phyloP scores from a whole-genome alignment of 2,329 filamentous ascomycete species.

The Colletotrichum chlorophyti region DNA sequence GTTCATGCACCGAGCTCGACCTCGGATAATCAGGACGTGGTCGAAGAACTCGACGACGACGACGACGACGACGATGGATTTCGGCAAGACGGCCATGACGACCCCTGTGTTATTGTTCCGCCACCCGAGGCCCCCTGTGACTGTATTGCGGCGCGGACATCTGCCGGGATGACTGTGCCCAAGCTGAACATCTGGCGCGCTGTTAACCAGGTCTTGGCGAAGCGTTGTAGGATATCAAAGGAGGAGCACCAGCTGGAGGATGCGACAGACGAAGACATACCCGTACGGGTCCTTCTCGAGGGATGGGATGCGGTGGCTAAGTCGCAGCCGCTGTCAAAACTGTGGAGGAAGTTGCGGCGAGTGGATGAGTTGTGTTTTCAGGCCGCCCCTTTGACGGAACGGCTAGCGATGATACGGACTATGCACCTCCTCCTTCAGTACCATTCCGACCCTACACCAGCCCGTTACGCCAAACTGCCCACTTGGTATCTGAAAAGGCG shows the following conservation, averaged over 20 bases:
- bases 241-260: slow-evolving; percentile 30
- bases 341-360: slow-evolving; percentile 36
- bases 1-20: slow-evolving; percentile 11
- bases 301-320: slow-evolving; percentile 38
- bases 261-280: slow-evolving; percentile 33
- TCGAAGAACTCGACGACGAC: not conserved
- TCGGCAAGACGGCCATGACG: slow-evolving; percentile 2
- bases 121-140: slow-evolving; percentile 8
- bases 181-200: slow-evolving; percentile 34
- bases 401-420: slow-evolving; percentile 33
- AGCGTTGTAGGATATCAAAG: slow-evolving; percentile 19
- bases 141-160: not conserved
- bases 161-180: not conserved
- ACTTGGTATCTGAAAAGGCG: slow-evolving; percentile 37
- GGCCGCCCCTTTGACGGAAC: slow-evolving; percentile 29
- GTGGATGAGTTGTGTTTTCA: slow-evolving; percentile 35
- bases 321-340: slow-evolving; percentile 33
- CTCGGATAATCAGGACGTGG: slow-evolving; percentile 13
- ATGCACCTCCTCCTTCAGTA: slow-evolving; percentile 36
- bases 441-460: slow-evolving; percentile 34
- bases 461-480: slow-evolving; percentile 32
- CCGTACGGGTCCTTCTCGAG: slow-evolving; percentile 34
- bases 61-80: not conserved
- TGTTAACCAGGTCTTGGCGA: slow-evolving; percentile 33
- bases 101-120: slow-evolving; percentile 11